Evolutionary conservation across 2,329 filamentous ascomycete genomes (phyloP), one percentile per base, ranked within the genome.

Genomic region (Ophiostoma perfectum): DNA sequence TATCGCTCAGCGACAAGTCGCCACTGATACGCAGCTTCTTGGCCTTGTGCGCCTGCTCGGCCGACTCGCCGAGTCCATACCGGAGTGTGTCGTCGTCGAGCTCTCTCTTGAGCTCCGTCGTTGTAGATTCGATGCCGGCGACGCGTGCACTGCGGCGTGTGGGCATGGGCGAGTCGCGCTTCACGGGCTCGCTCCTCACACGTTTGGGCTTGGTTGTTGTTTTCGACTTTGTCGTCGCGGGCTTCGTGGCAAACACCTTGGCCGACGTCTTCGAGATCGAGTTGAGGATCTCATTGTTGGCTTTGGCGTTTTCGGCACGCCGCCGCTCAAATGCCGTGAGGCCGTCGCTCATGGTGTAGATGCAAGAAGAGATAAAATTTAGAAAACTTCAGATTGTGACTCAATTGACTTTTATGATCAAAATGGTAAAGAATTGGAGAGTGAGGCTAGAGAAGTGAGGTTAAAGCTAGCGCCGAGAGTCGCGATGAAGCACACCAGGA

Each of bases 241-340:
- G 82, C 1, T 80, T 75, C 63, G 88, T 47, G 2, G 67, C 71
- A 69, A 73, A 73, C 1, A 72, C 70, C 27, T 89, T 72, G 49
- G 69, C 66, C 0, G 91, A 88, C 0, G 90, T 85, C 2, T 87
- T 86, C 1, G 90, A 89, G 0, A 96, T 85, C 70, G 93, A 90
- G 70, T 90, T 90, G 0, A 97, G 79, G 0, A 97, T 76, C 0
- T 89, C 91, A 77, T 94, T 90, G 73, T 96, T 95, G 67, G 91
- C 88, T 0, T 89, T 91, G 55, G 96, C 96, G 73, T 97, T 97
- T 70, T 93, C 92, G 16, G 92, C 85, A 0, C 93, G 85, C 73
- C 91, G 88, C 74, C 89, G 88, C 81, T 97, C 93, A 78, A 96
- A 97, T 52, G 92, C 91, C 78, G 91, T 96, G 73, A 96, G 66